Evolutionary conservation across 2,329 filamentous ascomycete species (phyloP).

Genomic region (Apiospora malaysiana): DNA sequence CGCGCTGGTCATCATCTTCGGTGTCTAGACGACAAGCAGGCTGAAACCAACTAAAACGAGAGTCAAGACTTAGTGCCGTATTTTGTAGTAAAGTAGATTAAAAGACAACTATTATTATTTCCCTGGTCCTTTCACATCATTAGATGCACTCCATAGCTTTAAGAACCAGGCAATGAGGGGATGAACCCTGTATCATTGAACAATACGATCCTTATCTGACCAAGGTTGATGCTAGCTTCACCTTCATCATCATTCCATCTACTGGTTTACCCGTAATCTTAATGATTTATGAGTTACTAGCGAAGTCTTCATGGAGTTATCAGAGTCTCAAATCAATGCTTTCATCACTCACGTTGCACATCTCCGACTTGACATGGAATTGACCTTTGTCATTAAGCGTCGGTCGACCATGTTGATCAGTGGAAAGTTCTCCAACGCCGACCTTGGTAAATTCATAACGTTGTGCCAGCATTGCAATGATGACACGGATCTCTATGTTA

Average conservation of each 20-base stretch:
- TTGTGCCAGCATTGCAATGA: conserved; percentile 53
- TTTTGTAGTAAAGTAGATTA: no score
- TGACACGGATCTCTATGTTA: conserved; percentile 56
- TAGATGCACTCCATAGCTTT: no score
- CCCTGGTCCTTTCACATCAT: no score
- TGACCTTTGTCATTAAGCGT: background rate
- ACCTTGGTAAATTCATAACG: conserved; percentile 53
- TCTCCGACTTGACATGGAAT: background rate
- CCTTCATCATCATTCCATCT: conserved; percentile 16
- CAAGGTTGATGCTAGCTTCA: conserved; percentile 22
- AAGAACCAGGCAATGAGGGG: no score
- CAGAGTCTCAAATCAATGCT: background rate
- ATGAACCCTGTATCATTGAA: background rate
- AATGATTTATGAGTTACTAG: background rate
- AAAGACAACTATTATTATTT: no score
- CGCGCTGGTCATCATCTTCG: no score
- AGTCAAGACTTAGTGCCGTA: no score
- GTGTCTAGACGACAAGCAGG: no score
- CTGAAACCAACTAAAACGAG: no score
- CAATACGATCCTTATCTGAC: background rate
- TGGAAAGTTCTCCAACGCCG: background rate
- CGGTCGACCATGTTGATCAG: conserved; percentile 17
- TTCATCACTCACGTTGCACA: background rate
- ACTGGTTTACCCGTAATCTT: conserved; percentile 5
- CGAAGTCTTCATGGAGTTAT: background rate